These are phyloP conservation scores for Mucor lusitanicus DNA, from an alignment of 371 early-diverging fungal species.

Conservation along the genomic window DNA sequence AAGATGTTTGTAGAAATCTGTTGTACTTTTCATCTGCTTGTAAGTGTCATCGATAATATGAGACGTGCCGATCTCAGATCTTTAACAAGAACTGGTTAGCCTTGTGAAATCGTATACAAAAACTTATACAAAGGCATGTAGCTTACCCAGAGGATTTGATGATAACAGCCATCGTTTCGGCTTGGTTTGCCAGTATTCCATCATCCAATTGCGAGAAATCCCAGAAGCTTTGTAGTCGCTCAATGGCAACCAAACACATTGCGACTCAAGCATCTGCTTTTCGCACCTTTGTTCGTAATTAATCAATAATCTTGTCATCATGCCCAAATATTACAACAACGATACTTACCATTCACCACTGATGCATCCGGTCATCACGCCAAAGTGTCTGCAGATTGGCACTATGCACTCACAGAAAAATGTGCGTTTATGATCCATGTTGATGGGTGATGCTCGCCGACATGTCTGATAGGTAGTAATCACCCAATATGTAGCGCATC, in stretches of 20 bases:
- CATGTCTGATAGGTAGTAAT: conserved; percentile 14
- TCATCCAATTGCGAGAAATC: not conserved
- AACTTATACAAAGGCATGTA: not conserved
- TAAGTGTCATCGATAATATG: conserved; percentile 14
- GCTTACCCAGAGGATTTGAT: conserved; percentile 13
- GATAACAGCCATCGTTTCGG: conserved; percentile 11
- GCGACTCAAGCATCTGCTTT: conserved; percentile 1
- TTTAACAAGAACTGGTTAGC: conserved; percentile 1
- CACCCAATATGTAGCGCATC: conserved; percentile 12
- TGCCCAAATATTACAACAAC: not conserved
- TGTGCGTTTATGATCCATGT: conserved; percentile 3
- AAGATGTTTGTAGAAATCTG: conserved; percentile 2
- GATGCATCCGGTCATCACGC: conserved; percentile 4
- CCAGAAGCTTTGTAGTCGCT: conserved; percentile 10
- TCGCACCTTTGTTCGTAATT: conserved; percentile 1
- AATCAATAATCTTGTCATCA: no score
- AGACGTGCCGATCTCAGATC: not conserved
- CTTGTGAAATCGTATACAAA: not conserved
- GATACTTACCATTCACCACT: conserved; percentile 7
- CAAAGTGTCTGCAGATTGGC: conserved; percentile 6
- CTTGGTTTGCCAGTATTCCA: conserved; percentile 10
- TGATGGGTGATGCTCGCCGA: conserved; percentile 5
- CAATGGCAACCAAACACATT: conserved; percentile 3
- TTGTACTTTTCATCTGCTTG: conserved; percentile 15
- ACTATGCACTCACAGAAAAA: conserved; percentile 10